phyloP scores from a whole-genome alignment of 805 yeast genomes.

The Metschnikowia lachancei region DNA sequence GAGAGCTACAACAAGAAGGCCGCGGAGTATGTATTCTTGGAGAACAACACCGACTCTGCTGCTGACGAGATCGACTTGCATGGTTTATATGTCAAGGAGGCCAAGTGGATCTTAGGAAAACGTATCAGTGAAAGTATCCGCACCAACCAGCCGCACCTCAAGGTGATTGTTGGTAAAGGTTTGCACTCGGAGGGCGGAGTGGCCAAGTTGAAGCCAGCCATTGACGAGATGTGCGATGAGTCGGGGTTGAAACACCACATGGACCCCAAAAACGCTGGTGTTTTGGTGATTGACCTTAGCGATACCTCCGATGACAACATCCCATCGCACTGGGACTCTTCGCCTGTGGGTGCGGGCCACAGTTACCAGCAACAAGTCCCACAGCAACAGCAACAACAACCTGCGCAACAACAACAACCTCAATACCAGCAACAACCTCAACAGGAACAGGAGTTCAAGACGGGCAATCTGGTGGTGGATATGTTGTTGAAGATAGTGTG shows the following conservation, averaged over 20 bases:
- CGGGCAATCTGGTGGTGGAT: conserved; percentile 30
- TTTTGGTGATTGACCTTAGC: conserved; percentile 62
- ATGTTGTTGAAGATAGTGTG: conserved; percentile 33
- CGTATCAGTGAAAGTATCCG: conserved; percentile 67
- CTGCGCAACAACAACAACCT: conserved; percentile 23
- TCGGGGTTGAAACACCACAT: conserved; percentile 58
- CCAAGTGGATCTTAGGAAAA: conserved; percentile 68
- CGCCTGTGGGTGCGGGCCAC: conserved; percentile 11
- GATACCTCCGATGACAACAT: conserved; percentile 27
- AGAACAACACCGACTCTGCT: conserved; percentile 84
- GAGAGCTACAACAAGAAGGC: conserved; percentile 63
- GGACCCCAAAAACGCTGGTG: conserved; percentile 77
- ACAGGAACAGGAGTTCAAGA: conserved; percentile 17
- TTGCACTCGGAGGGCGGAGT: conserved; percentile 76
- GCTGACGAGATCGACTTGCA: conserved; percentile 88
- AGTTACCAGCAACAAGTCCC: too few relatives aligned
- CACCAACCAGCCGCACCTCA: conserved; percentile 57
- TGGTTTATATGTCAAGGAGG: conserved; percentile 88
- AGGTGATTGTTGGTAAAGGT: conserved; percentile 93
- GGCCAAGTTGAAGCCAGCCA: conserved; percentile 87
- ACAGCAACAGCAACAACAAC: conserved; percentile 7
- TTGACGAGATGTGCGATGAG: conserved; percentile 71
- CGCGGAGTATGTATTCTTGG: conserved; percentile 83
- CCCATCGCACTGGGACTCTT: conserved; percentile 32
- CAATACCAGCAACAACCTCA: conserved; percentile 21